Conservation (phyloP, 495 filamentous ascomycete species). For the Xylaria acuta region DNA sequence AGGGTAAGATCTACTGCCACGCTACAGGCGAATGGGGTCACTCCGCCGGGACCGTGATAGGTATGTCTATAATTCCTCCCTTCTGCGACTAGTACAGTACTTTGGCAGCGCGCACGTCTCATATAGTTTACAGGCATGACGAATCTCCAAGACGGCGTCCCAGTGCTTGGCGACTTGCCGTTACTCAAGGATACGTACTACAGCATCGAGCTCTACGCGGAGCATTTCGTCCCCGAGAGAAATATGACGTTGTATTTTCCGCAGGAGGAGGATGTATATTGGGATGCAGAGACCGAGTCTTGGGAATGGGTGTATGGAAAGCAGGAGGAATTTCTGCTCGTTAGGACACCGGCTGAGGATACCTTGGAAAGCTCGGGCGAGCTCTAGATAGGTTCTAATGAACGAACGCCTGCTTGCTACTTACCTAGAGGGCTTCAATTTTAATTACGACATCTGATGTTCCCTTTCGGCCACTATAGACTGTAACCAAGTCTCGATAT, state of each 20-base stretch:
- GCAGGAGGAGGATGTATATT: constrained; percentile 55
- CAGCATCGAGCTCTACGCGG: constrained; percentile 54
- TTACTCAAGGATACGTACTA: constrained; percentile 52
- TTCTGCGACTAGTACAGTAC: too few species aligned
- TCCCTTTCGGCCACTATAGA: background rate
- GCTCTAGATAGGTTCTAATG: constrained; percentile 19
- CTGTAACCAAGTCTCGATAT: background rate
- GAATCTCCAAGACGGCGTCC: constrained; percentile 52
- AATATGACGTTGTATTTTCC: constrained; percentile 50
- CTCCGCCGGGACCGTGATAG: constrained; percentile 53
- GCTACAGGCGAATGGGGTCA: constrained; percentile 60
- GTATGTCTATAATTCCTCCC: constrained; percentile 32
- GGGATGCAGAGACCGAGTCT: constrained; percentile 35
- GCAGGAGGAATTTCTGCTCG: constrained; percentile 51
- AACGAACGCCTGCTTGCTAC: too few species aligned
- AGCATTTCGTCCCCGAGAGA: constrained; percentile 52
- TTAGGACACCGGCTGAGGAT: constrained; percentile 37
- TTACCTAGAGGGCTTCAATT: too few species aligned
- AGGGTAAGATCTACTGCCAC: constrained; percentile 54
- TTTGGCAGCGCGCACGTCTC: constrained; percentile 2
- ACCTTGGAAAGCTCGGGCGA: constrained; percentile 18
- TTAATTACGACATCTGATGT: too few species aligned
- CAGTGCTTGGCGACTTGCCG: constrained; percentile 49
- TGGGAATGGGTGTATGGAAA: constrained; percentile 56
- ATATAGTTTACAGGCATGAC: constrained; percentile 48